Conservation (phyloP, 805 yeast genomes). For the Ogataea methanolica region DNA sequence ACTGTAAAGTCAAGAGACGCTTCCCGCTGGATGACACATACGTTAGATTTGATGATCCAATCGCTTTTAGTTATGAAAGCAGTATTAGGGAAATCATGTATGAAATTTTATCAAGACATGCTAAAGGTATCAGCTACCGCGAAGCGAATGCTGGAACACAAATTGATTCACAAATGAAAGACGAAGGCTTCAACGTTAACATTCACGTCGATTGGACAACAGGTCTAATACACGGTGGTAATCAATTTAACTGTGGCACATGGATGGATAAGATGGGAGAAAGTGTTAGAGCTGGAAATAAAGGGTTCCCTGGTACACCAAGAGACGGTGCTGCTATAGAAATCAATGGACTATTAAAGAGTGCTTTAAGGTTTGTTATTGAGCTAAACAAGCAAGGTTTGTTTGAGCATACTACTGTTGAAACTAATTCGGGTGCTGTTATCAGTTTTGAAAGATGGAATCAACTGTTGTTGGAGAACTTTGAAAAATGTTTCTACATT, state of each 20-base stretch:
- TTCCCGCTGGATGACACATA: constrained; percentile 80
- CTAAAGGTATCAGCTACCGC: constrained; percentile 77
- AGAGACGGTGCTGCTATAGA: constrained; percentile 97
- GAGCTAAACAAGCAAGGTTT: constrained; percentile 47
- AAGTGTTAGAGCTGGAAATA: constrained; percentile 71
- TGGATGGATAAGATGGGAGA: constrained; percentile 99
- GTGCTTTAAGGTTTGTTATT: constrained; percentile 75
- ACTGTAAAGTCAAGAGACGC: constrained; percentile 72
- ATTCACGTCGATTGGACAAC: constrained; percentile 82
- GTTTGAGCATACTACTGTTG: constrained; percentile 57
- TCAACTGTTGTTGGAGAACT: constrained; percentile 57
- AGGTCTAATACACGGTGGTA: constrained; percentile 88
- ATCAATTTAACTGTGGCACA: constrained; percentile 91
- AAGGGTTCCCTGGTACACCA: constrained; percentile 97
- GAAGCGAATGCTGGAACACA: constrained; percentile 94
- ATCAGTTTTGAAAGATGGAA: constrained; percentile 72
- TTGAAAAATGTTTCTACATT: constrained; percentile 74
- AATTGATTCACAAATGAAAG: constrained; percentile 87
- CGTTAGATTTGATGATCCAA: constrained; percentile 60
- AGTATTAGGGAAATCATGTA: constrained; percentile 72
- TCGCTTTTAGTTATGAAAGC: constrained; percentile 69
- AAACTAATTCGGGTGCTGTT: constrained; percentile 50
- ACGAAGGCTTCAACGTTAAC: constrained; percentile 85
- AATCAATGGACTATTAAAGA: constrained; percentile 82
- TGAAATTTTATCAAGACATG: constrained; percentile 85